Conservation (phyloP, 345 rosid genomes). For the Iberis pinnata region DNA sequence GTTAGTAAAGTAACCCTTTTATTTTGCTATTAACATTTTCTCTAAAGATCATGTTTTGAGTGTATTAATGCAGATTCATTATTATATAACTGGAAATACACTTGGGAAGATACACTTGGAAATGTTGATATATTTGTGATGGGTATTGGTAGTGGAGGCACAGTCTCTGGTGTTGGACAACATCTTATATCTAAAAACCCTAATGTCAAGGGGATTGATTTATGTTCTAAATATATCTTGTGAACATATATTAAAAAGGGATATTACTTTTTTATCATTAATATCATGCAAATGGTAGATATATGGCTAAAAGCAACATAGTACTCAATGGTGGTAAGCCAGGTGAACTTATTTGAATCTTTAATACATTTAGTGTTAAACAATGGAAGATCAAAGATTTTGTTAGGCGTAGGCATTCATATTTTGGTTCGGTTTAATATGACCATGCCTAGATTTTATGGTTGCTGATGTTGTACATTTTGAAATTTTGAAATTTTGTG, state of each 20-base stretch:
- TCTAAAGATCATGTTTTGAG: no score
- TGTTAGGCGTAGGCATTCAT: no score
- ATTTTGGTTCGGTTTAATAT: no score
- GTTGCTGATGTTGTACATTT: conserved; percentile 4
- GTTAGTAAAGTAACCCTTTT: no score
- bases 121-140: conserved; percentile 86
- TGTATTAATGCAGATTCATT: conserved; percentile 66
- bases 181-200: conserved; percentile 90
- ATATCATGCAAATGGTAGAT: conserved; percentile 39
- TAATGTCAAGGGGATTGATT: conserved; percentile 60
- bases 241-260: background rate
- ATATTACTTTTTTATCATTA: conserved; percentile 11
- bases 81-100: conserved; percentile 90
- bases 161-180: conserved; percentile 90
- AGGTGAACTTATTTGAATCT: no score
- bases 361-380: background rate
- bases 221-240: conserved; percentile 3
- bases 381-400: no score
- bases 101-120: conserved; percentile 96
- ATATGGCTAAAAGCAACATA: conserved; percentile 91
- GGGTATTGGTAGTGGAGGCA: conserved; percentile 99
- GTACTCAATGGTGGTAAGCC: conserved; percentile 98
- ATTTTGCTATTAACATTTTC: no score
- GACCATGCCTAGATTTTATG: no score
- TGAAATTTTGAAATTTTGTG: conserved; percentile 21